A percentile compares a stretch with the other conserved stretches of the same genome.
These are phyloP conservation scores for Rhizopus stolonifer DNA, from an alignment of 371 early-diverging fungal species.

Conservation along the genomic window DNA sequence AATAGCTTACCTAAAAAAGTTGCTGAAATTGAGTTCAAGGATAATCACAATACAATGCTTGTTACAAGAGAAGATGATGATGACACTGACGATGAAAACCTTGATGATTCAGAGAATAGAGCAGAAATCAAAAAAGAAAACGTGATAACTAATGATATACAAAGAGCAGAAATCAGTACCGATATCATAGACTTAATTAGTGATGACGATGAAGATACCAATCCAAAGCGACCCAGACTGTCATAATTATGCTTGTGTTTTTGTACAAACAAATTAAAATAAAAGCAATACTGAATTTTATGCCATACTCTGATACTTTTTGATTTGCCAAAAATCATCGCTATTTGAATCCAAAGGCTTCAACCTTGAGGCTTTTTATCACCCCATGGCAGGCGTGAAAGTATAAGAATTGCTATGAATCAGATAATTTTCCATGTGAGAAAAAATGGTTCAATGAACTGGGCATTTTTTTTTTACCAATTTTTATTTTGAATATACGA, in stretches of 20 bases:
- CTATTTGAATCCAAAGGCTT: too few species aligned
- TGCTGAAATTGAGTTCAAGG: slow-evolving; percentile 29
- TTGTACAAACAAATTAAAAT: background rate
- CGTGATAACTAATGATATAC: background rate
- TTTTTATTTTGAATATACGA: too few species aligned
- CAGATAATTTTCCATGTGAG: too few species aligned
- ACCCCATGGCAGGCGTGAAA: too few species aligned
- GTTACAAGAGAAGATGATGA: slow-evolving; percentile 27
- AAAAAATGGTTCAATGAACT: too few species aligned
- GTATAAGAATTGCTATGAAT: too few species aligned
- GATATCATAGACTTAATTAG: slow-evolving; percentile 39
- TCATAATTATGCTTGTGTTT: background rate
- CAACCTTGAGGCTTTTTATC: too few species aligned
- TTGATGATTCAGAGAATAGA: slow-evolving; percentile 14
- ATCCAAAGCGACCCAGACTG: background rate
- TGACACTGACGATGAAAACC: slow-evolving; percentile 21
- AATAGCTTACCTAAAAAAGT: slow-evolving; percentile 23
- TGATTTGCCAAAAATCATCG: too few species aligned
- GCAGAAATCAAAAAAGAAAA: background rate
- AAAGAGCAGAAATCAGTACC: background rate
- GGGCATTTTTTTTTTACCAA: too few species aligned
- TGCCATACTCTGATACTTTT: too few species aligned
- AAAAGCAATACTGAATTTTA: too few species aligned
- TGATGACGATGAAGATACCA: slow-evolving; percentile 26
- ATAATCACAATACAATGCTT: slow-evolving; percentile 15